A percentile compares a stretch with the other conserved stretches of the same genome.
phyloP scores from a whole-genome alignment of 768 basidiomycete genomes.

The Lactarius pseudohatsudake region DNA sequence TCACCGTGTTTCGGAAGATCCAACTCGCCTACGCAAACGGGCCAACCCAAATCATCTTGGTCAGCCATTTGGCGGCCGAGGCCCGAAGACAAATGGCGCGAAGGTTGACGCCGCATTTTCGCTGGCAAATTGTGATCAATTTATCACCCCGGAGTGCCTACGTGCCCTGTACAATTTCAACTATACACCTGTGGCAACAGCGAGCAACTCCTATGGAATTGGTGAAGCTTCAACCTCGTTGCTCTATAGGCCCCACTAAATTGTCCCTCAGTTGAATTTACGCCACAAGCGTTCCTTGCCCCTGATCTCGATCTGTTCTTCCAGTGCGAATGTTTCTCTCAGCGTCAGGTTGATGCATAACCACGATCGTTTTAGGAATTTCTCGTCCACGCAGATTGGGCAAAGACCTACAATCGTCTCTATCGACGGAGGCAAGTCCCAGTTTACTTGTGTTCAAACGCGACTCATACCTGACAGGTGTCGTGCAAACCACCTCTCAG shows the following conservation, averaged over 20 bases:
- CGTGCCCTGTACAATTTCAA: constrained; percentile 52
- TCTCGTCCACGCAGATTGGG: constrained; percentile 43
- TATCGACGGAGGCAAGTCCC: constrained; percentile 38
- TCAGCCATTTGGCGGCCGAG: constrained; percentile 27
- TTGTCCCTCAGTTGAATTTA: constrained; percentile 40
- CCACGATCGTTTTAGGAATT: constrained; percentile 35
- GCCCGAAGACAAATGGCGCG: constrained; percentile 32
- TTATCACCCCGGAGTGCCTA: constrained; percentile 59
- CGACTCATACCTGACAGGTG: constrained; percentile 33
- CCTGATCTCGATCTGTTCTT: constrained; percentile 46
- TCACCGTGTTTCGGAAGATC: constrained; percentile 15
- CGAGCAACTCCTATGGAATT: constrained; percentile 56
- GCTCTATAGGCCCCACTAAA: background rate
- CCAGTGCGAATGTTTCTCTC: constrained; percentile 9
- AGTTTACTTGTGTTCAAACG: constrained; percentile 25
- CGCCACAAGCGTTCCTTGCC: constrained; percentile 43
- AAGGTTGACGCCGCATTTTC: constrained; percentile 24
- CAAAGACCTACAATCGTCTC: constrained; percentile 38
- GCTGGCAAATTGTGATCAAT: constrained; percentile 37
- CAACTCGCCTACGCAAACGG: constrained; percentile 14
- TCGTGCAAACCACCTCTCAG: constrained; percentile 44
- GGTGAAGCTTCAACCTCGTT: constrained; percentile 24
- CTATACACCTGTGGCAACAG: constrained; percentile 46
- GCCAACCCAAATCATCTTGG: constrained; percentile 20
- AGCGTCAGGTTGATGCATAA: background rate